phyloP scores from a whole-genome alignment of 345 rosid species.

The Corchorus capsularis region DNA sequence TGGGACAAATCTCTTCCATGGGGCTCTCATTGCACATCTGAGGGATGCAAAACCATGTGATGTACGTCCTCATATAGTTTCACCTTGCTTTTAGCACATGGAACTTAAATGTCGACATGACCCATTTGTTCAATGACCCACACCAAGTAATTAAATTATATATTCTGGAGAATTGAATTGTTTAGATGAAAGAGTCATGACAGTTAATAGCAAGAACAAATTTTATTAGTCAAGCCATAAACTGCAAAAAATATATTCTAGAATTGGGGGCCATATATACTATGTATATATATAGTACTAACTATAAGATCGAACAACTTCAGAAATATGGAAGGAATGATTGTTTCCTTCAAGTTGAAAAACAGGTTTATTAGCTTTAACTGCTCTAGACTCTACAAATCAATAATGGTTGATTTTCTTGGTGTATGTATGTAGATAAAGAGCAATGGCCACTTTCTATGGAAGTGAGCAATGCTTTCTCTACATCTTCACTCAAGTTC shows the following conservation, averaged over 20 bases:
- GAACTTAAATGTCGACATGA: not conserved
- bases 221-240: not conserved
- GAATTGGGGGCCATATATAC: too few species aligned
- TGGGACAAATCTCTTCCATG: not conserved
- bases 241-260: not conserved
- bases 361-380: not conserved
- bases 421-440: not conserved
- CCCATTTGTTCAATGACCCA: too few species aligned
- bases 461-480: slow-evolving; percentile 12
- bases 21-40: not conserved
- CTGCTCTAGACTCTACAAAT: not conserved
- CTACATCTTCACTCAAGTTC: slow-evolving; percentile 11
- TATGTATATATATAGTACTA: too few species aligned
- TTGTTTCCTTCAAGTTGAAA: too few species aligned
- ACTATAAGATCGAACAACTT: too few species aligned
- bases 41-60: slow-evolving; percentile 12
- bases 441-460: slow-evolving; percentile 1
- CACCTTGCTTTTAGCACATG: not conserved
- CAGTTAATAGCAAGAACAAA: not conserved
- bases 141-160: too few species aligned
- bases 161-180: too few species aligned
- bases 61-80: not conserved
- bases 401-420: not conserved
- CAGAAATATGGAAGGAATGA: too few species aligned
- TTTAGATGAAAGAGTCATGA: too few species aligned